phyloP scores from a whole-genome alignment of 2,329 filamentous ascomycete genomes.

The Neofusicoccum kwambonambiense region DNA sequence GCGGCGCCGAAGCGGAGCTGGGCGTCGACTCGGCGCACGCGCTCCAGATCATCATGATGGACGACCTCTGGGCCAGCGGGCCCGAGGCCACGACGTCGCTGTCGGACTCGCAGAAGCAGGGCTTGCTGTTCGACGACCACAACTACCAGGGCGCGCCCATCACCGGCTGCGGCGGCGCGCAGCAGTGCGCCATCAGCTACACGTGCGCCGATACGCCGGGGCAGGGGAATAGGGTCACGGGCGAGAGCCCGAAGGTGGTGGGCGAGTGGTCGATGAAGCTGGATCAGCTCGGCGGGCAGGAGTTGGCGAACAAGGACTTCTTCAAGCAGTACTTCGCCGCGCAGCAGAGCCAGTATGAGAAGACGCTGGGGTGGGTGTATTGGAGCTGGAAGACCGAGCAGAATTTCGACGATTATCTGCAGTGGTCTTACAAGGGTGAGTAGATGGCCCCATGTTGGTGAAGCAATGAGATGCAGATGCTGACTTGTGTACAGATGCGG shows the following conservation, averaged over 20 bases:
- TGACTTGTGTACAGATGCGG: slow-evolving; percentile 13
- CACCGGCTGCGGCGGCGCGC: slow-evolving; percentile 49
- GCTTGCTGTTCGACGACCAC: slow-evolving; percentile 54
- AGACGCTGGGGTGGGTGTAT: slow-evolving; percentile 56
- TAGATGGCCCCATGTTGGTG: background rate
- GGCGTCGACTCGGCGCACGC: slow-evolving; percentile 42
- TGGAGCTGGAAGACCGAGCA: slow-evolving; percentile 59
- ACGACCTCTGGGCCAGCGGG: slow-evolving; percentile 46
- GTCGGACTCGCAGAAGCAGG: background rate
- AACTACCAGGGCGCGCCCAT: slow-evolving; percentile 53
- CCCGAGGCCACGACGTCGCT: background rate
- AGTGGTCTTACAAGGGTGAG: slow-evolving; percentile 50
- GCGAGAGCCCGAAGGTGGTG: slow-evolving; percentile 43
- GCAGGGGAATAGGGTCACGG: background rate
- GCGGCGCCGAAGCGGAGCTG: slow-evolving; percentile 47
- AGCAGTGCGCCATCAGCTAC: slow-evolving; percentile 40
- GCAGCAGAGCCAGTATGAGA: slow-evolving; percentile 57
- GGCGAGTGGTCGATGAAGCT: slow-evolving; percentile 60
- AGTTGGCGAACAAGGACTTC: slow-evolving; percentile 40
- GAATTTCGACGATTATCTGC: slow-evolving; percentile 37
- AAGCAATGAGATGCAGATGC: background rate
- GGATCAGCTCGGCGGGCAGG: slow-evolving; percentile 23
- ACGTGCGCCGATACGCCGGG: background rate
- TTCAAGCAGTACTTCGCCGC: slow-evolving; percentile 59
- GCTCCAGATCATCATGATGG: slow-evolving; percentile 57